Conservation (phyloP, 179 eudicot species). For the Beta macrorhiza region DNA sequence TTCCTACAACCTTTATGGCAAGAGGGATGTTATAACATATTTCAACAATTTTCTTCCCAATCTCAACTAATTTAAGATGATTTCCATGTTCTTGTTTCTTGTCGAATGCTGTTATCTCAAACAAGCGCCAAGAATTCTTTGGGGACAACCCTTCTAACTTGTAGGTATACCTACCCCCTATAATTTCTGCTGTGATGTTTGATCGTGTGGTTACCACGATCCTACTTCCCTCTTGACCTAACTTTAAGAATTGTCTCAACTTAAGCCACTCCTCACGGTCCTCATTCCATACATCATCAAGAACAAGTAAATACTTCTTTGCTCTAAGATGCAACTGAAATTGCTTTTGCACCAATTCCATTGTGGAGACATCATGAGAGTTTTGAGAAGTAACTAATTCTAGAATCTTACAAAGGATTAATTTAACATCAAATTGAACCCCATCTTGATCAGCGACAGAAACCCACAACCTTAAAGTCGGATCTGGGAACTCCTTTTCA, state of each 20-base stretch:
- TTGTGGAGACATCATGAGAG: not conserved
- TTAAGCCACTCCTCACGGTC: constrained; percentile 3
- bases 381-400: not conserved
- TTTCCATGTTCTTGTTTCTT: not conserved
- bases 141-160: constrained; percentile 1
- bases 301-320: not conserved
- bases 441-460: not conserved
- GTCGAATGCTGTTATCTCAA: constrained; percentile 10
- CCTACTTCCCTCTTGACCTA: not conserved
- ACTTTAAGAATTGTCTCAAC: not conserved
- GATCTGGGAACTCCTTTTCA: too few species aligned
- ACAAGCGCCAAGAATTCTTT: constrained; percentile 2
- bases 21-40: constrained; percentile 15
- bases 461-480: not conserved
- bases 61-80: not conserved
- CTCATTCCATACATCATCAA: constrained; percentile 30
- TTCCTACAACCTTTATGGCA: constrained; percentile 13
- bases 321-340: not conserved
- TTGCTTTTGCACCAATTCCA: not conserved
- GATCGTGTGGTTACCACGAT: constrained; percentile 22
- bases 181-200: not conserved
- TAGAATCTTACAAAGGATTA: not conserved
- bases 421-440: not conserved
- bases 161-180: not conserved
- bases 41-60: constrained; percentile 15